Evolutionary conservation across 2,329 filamentous ascomycete genomes (phyloP).

Genomic region (Penicillium freii): DNA sequence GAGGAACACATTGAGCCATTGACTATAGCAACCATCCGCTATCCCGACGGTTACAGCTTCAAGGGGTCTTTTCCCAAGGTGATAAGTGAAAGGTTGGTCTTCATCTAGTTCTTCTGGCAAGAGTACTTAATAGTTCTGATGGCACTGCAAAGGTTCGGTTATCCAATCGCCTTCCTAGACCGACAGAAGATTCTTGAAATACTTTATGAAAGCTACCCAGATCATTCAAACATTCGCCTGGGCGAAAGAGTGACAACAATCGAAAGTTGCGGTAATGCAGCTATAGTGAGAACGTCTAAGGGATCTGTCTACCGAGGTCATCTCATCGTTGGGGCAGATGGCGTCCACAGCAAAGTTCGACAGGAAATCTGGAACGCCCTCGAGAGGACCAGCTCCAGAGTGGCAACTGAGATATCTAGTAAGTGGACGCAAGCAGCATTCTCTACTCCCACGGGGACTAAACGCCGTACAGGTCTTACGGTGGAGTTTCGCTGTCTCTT

Average conservation of each 20-base stretch:
- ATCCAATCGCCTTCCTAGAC: not conserved
- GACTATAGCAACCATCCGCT: not conserved
- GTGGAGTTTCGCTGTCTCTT: not conserved
- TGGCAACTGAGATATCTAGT: not conserved
- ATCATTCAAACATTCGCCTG: not conserved
- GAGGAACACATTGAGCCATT: not conserved
- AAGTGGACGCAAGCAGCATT: not conserved
- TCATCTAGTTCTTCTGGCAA: not conserved
- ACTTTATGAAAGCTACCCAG: not conserved
- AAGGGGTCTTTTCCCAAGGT: not conserved
- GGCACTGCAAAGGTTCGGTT: not conserved
- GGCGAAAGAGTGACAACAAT: not conserved
- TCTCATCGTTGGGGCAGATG: slow-evolving; percentile 1
- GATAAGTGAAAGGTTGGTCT: not conserved
- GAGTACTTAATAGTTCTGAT: not conserved
- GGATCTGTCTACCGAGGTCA: not conserved
- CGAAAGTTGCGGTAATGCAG: not conserved
- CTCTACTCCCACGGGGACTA: not conserved
- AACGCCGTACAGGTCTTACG: not conserved
- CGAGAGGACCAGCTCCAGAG: not conserved
- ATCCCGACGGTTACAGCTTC: not conserved
- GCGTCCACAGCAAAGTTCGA: not conserved
- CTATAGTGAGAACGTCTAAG: not conserved
- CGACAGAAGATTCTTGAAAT: not conserved
- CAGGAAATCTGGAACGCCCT: not conserved